Evolutionary conservation across 305 asterid species (phyloP), one percentile per base, ranked within the genome.

Genomic region (Fraxinus floribunda): DNA sequence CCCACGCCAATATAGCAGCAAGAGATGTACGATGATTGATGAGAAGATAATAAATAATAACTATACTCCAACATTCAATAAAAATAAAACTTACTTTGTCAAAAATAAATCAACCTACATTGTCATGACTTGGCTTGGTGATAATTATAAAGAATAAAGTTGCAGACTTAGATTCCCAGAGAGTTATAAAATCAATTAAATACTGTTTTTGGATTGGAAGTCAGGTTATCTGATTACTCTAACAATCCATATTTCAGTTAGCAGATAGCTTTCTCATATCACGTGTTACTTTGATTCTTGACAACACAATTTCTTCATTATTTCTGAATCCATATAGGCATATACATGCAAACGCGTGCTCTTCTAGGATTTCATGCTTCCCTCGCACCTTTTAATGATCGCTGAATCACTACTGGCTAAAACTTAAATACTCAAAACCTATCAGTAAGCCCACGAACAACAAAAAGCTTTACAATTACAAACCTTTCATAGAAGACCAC

Each of bases 251-350:
- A 30, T 70, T 26, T 62, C 20, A 70, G 41, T 30, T n/a, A 15
- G 39, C 38, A 29, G 15, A 30, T 30, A 35, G 39, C 39, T 26
- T 70, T 70, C 62, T 70, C 75, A 11, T 5, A 13, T 70, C 18
- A 70, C 0, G 18, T 13, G 0, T 29, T 30, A 70, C 35, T 26
- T 70, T 30, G 22, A 70, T 29, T 30, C 75, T 26, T 26, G 22
- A n/a, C 82, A 52, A 76, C 81, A 44, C 8, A 24, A 62, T 71
- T 71, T 16, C 26, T 10, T 35, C 26, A 74, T 73, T 35, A 71
- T 64, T 38, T 71, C 24, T 82, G 35, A 85, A 75, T 15, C 55
- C 79, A 44, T 24, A 24, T 22, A 22, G 73, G 35, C 73, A 38
- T 29, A 79, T 64, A 83, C 32, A 11, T 29, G 22, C 10, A 70